These are phyloP conservation scores for Umbilicus rupestris DNA, from an alignment of 164 flowering plant genomes.

Conservation along the genomic window DNA sequence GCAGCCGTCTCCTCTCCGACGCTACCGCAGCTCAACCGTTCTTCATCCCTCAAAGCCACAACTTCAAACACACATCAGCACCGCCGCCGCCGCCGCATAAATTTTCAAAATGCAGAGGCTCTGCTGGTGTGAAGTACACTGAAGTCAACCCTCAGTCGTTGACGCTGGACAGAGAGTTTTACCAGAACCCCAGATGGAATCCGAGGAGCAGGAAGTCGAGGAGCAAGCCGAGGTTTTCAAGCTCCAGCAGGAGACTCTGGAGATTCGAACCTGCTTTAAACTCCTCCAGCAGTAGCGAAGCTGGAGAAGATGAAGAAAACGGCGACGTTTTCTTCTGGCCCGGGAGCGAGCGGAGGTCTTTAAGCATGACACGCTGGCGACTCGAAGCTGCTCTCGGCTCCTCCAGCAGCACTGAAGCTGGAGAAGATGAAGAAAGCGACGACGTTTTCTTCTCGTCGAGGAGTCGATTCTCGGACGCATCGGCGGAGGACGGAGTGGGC, in stretches of 20 bases:
- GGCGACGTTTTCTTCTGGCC: too few species aligned
- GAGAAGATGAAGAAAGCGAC: neutral
- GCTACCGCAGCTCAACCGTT: slow-evolving; percentile 24
- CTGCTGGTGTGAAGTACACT: neutral
- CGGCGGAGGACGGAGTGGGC: neutral
- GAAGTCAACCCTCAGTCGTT: neutral
- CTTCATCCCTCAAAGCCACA: slow-evolving; percentile 17
- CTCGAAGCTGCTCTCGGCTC: neutral
- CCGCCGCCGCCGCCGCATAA: neutral
- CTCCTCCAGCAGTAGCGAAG: too few species aligned
- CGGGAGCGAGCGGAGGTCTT: neutral
- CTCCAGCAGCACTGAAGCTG: neutral
- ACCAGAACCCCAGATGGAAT: slow-evolving; percentile 2
- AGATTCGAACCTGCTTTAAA: neutral
- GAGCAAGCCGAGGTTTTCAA: neutral
- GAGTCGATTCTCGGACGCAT: neutral
- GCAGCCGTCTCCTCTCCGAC: slow-evolving; percentile 32
- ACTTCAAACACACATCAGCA: neutral
- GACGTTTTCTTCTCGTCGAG: slow-evolving; percentile 5
- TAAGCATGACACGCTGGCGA: neutral
- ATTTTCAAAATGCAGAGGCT: too few species aligned
- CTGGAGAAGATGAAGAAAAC: too few species aligned
- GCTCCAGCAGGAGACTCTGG: neutral
- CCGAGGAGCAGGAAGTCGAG: neutral
- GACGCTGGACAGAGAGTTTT: neutral